Conservation (phyloP, 2,329 filamentous ascomycete species). For the Sclerotinia minor region DNA sequence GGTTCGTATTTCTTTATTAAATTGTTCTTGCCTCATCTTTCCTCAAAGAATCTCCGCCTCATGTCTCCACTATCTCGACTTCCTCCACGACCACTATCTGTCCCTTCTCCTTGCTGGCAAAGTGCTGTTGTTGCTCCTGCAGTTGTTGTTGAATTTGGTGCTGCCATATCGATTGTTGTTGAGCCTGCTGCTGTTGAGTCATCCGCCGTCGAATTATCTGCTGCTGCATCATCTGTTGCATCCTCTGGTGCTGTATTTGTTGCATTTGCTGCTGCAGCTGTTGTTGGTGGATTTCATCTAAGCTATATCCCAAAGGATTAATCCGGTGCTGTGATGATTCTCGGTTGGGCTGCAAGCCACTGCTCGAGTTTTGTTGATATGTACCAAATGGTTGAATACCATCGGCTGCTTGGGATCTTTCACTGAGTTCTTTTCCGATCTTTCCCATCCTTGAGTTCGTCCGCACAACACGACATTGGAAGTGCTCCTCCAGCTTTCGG, state of each 20-base stretch:
- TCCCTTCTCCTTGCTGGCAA: background rate
- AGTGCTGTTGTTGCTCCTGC: background rate
- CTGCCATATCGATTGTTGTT: background rate
- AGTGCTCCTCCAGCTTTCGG: slow-evolving; percentile 14
- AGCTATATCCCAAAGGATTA: background rate
- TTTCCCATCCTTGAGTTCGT: slow-evolving; percentile 17
- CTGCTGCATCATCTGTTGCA: background rate
- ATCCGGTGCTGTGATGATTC: background rate
- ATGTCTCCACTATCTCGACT: background rate
- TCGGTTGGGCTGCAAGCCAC: background rate
- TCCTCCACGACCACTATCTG: background rate
- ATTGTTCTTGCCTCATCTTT: background rate
- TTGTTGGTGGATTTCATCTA: slow-evolving; percentile 3
- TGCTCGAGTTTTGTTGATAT: background rate
- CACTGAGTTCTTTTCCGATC: slow-evolving; percentile 11
- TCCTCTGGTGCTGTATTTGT: background rate
- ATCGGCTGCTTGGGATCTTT: slow-evolving; percentile 18
- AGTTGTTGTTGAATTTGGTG: background rate
- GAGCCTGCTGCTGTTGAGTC: background rate
- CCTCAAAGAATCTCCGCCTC: background rate
- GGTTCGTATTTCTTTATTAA: background rate
- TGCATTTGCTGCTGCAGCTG: background rate
- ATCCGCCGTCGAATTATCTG: background rate
- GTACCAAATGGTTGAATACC: slow-evolving; percentile 20
- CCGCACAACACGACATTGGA: slow-evolving; percentile 2